A percentile compares a stretch with the other conserved stretches of the same genome.
Conservation (phyloP, 164 flowering plant genomes). For the Berberis thunbergii region DNA sequence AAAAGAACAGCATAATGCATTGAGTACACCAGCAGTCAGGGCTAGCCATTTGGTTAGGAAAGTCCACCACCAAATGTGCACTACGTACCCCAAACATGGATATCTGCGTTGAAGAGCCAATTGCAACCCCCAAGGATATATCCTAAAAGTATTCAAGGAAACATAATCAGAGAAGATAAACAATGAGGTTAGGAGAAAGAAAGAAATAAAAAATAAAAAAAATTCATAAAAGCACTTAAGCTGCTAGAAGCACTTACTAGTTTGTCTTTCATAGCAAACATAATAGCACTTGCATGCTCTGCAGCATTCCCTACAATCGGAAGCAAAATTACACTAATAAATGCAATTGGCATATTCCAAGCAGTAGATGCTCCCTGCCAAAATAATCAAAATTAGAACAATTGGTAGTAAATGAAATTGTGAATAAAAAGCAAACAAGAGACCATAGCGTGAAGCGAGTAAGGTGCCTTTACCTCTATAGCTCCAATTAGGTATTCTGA, state of each 20-base stretch:
- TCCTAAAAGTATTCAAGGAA: slow-evolving; percentile 25
- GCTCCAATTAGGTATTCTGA: slow-evolving; percentile 73
- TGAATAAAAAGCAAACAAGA: no score
- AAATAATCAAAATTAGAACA: not conserved
- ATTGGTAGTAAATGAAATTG: not conserved
- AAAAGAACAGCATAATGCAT: not conserved
- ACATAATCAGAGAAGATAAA: no score
- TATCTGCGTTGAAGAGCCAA: slow-evolving; percentile 74
- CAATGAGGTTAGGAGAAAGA: no score
- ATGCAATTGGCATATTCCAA: slow-evolving; percentile 59
- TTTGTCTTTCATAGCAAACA: slow-evolving; percentile 71
- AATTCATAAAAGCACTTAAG: no score
- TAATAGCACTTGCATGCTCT: slow-evolving; percentile 74
- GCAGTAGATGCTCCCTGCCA: slow-evolving; percentile 66
- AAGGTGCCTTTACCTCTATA: slow-evolving; percentile 34
- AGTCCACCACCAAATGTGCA: not conserved
- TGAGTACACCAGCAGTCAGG: not conserved
- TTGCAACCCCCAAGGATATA: slow-evolving; percentile 67
- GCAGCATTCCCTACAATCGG: slow-evolving; percentile 81
- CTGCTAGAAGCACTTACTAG: slow-evolving; percentile 34
- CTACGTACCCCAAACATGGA: slow-evolving; percentile 64
- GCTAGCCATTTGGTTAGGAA: not conserved
- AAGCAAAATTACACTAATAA: slow-evolving; percentile 67
- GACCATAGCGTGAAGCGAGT: not conserved
- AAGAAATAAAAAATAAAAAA: no score